Evolutionary conservation across 2,329 filamentous ascomycete species (phyloP), one percentile per base, ranked within the genome.

Genomic region (Diplodia scrobiculata): DNA sequence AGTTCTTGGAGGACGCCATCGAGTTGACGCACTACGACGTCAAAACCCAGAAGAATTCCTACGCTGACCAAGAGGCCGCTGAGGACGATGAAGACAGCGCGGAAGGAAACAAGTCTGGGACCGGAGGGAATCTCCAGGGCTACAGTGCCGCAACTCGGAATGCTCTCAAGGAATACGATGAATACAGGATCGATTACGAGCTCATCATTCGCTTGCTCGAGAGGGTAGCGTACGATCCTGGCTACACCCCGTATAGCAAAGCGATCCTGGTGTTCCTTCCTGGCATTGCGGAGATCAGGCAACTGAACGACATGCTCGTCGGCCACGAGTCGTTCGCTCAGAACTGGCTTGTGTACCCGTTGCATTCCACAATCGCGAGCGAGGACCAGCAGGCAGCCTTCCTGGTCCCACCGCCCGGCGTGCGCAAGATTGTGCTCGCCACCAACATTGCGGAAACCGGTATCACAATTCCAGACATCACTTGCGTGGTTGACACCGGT

Each of bases 371-470:
- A 0, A 97, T 99, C 71, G 92, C 94, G 11, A 97, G 91, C 54
- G 94, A 98, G 72, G 95, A 99, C 68, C 95, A 99, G 75, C 94
- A 99, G 77, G 89, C 90, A 38, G 95, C 95, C 0, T 99, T 99
- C 75, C 81, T 91, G 5, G 80, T 97, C 0, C 95, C 95, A 5
- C 92, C 93, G 0, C 84, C 83, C 2, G 94, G 94, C 0, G 83
- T 88, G 66, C 86, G 93, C 69, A 99, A 99, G 79, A 95, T 99
- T 69, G 94, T 99, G 1, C 84, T 99, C 65, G 93, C 95, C 1
- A 99, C 95, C 14, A 99, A 99, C 74, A 99, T 99, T 76, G 95
- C 95, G 4, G 95, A 99, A 77, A 99, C 95, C 0, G 95, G 95
- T 81, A 97, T 99, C 74, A 99, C 95, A 0, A 99, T 99, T 70